A percentile compares a stretch with the other conserved stretches of the same genome.
These are phyloP conservation scores for Gnetum montanum DNA, from an alignment of 75 land plant genomes.

Conservation along the genomic window DNA sequence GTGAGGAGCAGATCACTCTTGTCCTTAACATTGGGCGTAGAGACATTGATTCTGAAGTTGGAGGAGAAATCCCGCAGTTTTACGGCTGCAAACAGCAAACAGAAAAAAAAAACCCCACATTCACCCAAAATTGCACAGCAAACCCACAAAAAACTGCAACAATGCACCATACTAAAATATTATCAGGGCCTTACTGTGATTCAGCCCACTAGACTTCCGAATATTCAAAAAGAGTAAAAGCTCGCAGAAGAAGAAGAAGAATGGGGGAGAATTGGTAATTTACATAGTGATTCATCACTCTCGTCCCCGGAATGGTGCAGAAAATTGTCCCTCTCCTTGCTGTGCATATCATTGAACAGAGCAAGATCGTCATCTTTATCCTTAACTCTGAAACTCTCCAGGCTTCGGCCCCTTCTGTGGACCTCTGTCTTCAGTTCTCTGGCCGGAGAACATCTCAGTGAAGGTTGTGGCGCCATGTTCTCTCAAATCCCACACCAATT, in stretches of 20 bases:
- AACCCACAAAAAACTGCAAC: neutral
- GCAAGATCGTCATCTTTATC: constrained; percentile 71
- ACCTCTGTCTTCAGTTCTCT: constrained; percentile 17
- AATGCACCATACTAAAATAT: neutral
- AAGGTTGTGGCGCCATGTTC: constrained; percentile 44
- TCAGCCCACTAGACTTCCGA: neutral
- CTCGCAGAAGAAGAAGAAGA: neutral
- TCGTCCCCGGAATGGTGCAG: constrained; percentile 23
- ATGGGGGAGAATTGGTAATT: constrained; percentile 5
- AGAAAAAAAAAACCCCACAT: too few species aligned
- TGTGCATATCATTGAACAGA: constrained; percentile 65
- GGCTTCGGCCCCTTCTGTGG: constrained; percentile 63
- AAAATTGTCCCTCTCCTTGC: constrained; percentile 31
- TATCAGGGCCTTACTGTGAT: constrained; percentile 1
- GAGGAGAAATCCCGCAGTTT: constrained; percentile 46
- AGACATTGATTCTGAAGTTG: constrained; percentile 35
- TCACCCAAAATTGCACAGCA: too few species aligned
- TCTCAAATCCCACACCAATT: neutral
- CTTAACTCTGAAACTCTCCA: constrained; percentile 24
- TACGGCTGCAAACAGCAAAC: constrained; percentile 20
- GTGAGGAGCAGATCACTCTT: constrained; percentile 58
- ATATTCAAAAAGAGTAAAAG: neutral
- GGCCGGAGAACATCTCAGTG: constrained; percentile 33
- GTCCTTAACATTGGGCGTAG: constrained; percentile 38
- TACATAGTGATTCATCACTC: constrained; percentile 58